These are phyloP conservation scores for Calonectria multiphialidica DNA, from an alignment of 2,329 filamentous ascomycete species.

Conservation along the genomic window DNA sequence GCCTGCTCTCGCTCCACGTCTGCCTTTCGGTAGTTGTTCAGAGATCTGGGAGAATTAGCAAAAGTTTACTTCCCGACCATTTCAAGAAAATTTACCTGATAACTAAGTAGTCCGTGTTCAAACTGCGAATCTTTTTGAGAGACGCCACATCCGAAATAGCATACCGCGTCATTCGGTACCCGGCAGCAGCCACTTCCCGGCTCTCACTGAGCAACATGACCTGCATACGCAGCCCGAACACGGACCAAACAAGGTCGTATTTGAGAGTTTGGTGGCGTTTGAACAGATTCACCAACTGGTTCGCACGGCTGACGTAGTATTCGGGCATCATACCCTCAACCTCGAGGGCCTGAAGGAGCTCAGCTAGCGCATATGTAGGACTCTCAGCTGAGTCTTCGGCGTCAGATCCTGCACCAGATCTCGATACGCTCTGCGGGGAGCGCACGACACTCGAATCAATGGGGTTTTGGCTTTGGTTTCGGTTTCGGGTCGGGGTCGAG, in stretches of 20 bases:
- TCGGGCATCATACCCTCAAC: slow-evolving; percentile 89
- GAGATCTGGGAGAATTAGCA: slow-evolving; percentile 64
- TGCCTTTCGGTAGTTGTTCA: slow-evolving; percentile 97
- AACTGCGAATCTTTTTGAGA: slow-evolving; percentile 84
- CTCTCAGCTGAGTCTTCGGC: slow-evolving; percentile 81
- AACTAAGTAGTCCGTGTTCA: slow-evolving; percentile 94
- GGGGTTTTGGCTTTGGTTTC: slow-evolving; percentile 58
- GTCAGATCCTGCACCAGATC: slow-evolving; percentile 70
- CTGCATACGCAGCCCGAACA: slow-evolving; percentile 94
- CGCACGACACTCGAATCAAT: slow-evolving; percentile 62
- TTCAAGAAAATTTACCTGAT: slow-evolving; percentile 64
- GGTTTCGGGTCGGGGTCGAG: slow-evolving; percentile 64
- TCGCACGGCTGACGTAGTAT: slow-evolving; percentile 94
- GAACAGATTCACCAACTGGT: slow-evolving; percentile 95
- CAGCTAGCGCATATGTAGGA: slow-evolving; percentile 90
- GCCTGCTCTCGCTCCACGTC: slow-evolving; percentile 97
- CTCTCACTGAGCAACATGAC: slow-evolving; percentile 96
- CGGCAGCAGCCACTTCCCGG: slow-evolving; percentile 93
- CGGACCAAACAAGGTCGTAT: slow-evolving; percentile 95
- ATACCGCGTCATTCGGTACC: slow-evolving; percentile 93
- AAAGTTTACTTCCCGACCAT: neutral
- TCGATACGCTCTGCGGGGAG: slow-evolving; percentile 69
- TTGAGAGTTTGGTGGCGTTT: slow-evolving; percentile 93
- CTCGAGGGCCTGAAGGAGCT: slow-evolving; percentile 91
- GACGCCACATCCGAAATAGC: slow-evolving; percentile 93